Base-by-base conservation (phyloP, 371 early-diverging fungal species). In the Mortierella sp. region DNA sequence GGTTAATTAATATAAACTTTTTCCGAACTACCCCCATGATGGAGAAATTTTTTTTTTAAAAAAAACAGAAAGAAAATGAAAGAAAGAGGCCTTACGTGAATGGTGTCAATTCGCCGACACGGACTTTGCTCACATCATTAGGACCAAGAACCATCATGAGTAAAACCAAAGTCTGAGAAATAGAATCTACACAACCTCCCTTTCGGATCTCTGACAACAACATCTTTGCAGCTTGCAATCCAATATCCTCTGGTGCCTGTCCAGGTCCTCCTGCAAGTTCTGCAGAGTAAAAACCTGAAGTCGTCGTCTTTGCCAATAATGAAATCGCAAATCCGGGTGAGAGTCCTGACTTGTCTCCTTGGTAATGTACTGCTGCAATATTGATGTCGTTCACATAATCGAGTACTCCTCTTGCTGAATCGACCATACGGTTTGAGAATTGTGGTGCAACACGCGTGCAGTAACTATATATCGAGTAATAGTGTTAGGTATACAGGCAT, bases 371-470 rank as follows among this genome's bases (percentile, higher is more conserved):
- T 14, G 98, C 96, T 81, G 97, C 97, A 65, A 99, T 93, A 84
- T 98, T 98, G 60, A 98, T 95, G 84, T 98, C 98, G 10, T 97
- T 97, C 58, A 98, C 95, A 83, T 92, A 96, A 64, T 96, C 96
- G 65, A 98, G 86, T 68, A 95, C 83, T 12, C 93, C 87, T 62
- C 98, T 90, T 26, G 98, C 95, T 9, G 95, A 86, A 73, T 98
- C 96, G 1, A 95, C 95, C 79, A 98, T 89, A 40, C 98, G 94
- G 85, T 97, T 97, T 45, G 97, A 94, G 77, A 95, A 95, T 73
- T 96, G 96, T 9, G 98, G 98, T 18, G 96, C 94, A n/a, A 99
- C 95, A 20, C 99, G 90, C 0, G 98, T 96, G 62, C 90, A 88
- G 74, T 88, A 77, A 54, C 79, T 84, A 63, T 26, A 51, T 40